phyloP scores from a whole-genome alignment of 257 asterid species.

The Solanum piurae region DNA sequence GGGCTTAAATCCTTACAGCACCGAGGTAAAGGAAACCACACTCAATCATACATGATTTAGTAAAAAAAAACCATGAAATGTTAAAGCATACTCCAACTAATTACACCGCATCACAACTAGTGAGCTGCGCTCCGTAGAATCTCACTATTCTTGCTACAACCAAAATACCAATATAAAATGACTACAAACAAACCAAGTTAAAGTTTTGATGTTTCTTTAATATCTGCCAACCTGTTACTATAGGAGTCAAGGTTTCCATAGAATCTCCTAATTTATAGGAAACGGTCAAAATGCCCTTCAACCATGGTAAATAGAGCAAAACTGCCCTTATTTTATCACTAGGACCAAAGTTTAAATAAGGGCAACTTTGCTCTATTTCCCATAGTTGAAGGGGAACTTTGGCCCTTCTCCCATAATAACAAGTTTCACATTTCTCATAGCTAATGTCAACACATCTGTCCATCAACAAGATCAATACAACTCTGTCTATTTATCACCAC shows the following conservation, averaged over 20 bases:
- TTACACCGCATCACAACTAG: not conserved
- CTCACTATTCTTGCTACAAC: not conserved
- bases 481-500: not conserved
- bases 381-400: not conserved
- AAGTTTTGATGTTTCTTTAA: not conserved
- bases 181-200: not conserved
- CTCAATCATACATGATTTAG: not conserved
- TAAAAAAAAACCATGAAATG: not conserved
- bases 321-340: not conserved
- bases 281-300: not conserved
- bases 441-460: not conserved
- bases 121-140: not conserved
- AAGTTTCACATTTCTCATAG: not conserved
- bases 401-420: not conserved
- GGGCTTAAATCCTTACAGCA: not conserved
- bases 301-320: not conserved
- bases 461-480: not conserved
- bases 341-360: not conserved
- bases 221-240: not conserved
- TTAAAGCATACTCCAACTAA: not conserved
- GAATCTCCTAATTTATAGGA: not conserved
- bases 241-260: not conserved
- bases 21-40: not conserved
- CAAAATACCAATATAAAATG: not conserved
- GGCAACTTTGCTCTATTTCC: not conserved